Evolutionary conservation across 73 alveolate species (phyloP), one percentile per base, ranked within the genome.

Genomic region (Stentor roeselii): DNA sequence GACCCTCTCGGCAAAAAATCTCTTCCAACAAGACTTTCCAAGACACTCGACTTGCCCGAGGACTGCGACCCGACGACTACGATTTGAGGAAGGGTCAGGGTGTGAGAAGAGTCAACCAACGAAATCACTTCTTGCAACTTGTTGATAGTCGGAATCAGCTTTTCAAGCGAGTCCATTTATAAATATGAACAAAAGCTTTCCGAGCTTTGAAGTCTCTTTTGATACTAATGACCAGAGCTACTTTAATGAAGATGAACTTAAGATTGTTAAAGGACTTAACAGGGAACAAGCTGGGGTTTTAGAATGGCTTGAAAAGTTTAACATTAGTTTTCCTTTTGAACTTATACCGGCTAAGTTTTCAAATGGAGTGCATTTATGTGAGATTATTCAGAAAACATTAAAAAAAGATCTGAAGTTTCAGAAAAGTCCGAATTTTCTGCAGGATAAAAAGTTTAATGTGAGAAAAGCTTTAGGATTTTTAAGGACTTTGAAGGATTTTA

Each of bases 1-100:
- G 90, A 86, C 3, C 99, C 99, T 42, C 99, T 80, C 3, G 99
- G 99, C 30, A 96, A 90, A 84, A 97, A 97, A 86, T 97, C 99
- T 75, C 90, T 88, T 32, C 99, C 99, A 6, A 97, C 98, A 30
- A 97, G 93, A 40, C 96, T 80, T 87, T 97, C 99, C 38, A 97
- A 92, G 60, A 97, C 98, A 2, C 98, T 92, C 35, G 97, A 87
- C 89, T 97, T 97, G 3, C 87, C 87, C 21, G 86, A 15, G 3
- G 97, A 92, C 83, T 92, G 89, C 30, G 97, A 74, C 0, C 97
- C 97, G 60, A 92, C 87, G 27, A 92, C 97, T 15, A 90, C 93
- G 11, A 92, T 92, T 42, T 80, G 83, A 14, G 97, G 97, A 74
- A 92, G 75, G 37, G 84, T 75, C 36, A 88, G 36, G 42, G 41